Conservation (phyloP, 345 rosid genomes). For the Combretum micranthum region DNA sequence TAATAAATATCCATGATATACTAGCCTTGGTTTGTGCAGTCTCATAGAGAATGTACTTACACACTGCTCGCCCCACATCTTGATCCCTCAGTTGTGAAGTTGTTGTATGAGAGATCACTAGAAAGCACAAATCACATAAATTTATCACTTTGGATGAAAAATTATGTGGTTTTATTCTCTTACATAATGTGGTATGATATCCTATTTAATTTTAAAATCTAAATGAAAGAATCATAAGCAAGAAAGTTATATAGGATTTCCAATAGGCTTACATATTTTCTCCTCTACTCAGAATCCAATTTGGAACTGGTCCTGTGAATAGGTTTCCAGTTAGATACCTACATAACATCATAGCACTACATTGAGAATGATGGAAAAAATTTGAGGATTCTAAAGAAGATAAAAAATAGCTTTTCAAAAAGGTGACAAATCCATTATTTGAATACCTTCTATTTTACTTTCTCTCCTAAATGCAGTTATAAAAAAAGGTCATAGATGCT, state of each 20-base stretch:
- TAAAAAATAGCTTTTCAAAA: too few relatives aligned
- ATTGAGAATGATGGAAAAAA: background rate
- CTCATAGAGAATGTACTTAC: background rate
- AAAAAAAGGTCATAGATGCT: too few relatives aligned
- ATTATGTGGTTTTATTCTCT: background rate
- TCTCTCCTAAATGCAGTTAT: too few relatives aligned
- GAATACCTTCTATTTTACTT: too few relatives aligned
- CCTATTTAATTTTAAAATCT: too few relatives aligned
- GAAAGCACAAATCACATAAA: background rate
- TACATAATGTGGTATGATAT: background rate
- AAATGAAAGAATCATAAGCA: background rate
- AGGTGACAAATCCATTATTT: too few relatives aligned
- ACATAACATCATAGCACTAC: background rate
- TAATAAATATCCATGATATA: background rate
- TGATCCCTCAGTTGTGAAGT: background rate
- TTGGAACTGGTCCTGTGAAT: slow-evolving; percentile 9
- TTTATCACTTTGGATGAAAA: background rate
- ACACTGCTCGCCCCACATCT: background rate
- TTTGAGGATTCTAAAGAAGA: too few relatives aligned
- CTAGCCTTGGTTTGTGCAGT: too few relatives aligned
- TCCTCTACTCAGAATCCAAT: background rate
- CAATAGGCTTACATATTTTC: slow-evolving; percentile 1
- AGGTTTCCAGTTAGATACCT: slow-evolving; percentile 12
- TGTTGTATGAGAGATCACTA: slow-evolving; percentile 7
- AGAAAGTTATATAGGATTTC: background rate